Evolutionary conservation across 176 grass and related monocot genomes (phyloP).

Genomic region (barley (Hordeum vulgare)): MorexV3_pseudomolecules_assembly NC_058524.1:49377204-49377703

Average conservation of each 20-base stretch:
- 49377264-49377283: not conserved
- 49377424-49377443: not conserved
- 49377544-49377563: too few relatives aligned
- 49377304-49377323: constrained; percentile 11
- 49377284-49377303: not conserved
- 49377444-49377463: not conserved
- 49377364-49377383: not conserved
- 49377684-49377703: too few relatives aligned
- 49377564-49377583: too few relatives aligned
- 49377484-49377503: not conserved
- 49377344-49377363: not conserved
- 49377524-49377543: too few relatives aligned
- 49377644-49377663: too few relatives aligned
- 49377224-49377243: not conserved
- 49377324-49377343: constrained; percentile 1
- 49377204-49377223: not conserved
- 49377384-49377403: not conserved
- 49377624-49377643: too few relatives aligned
- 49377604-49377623: too few relatives aligned
- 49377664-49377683: too few relatives aligned
- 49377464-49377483: not conserved
- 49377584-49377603: too few relatives aligned
- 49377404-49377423: not conserved
- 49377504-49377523: not conserved
- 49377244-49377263: not conserved